phyloP scores from a whole-genome alignment of 2,329 filamentous ascomycete genomes.

The Beauveria bassiana region DNA sequence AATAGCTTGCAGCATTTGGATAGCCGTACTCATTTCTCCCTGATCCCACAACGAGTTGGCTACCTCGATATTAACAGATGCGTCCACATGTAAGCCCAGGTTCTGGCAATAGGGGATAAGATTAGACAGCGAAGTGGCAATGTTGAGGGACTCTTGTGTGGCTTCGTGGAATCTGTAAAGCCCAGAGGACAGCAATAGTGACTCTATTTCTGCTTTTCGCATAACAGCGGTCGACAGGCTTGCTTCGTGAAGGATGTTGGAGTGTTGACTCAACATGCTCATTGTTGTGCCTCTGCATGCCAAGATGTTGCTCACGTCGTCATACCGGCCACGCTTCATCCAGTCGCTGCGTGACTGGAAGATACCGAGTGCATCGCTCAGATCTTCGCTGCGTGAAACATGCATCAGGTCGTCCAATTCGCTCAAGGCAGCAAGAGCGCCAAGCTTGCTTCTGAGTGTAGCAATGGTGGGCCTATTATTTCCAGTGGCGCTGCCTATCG shows the following conservation, averaged over 20 bases:
- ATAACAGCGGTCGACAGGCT: constrained; percentile 56
- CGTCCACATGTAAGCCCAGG: constrained; percentile 69
- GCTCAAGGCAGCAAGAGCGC: constrained; percentile 62
- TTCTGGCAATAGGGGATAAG: constrained; percentile 62
- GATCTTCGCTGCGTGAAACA: constrained; percentile 48
- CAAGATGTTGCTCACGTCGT: constrained; percentile 71
- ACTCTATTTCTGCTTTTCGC: constrained; percentile 65
- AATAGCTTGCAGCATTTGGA: constrained; percentile 76
- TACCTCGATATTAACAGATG: constrained; percentile 69
- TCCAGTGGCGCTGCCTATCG: constrained; percentile 49
- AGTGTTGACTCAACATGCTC: constrained; percentile 66
- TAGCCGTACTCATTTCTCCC: constrained; percentile 81
- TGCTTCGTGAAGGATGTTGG: constrained; percentile 52
- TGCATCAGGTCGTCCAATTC: constrained; percentile 75
- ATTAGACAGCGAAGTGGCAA: constrained; percentile 74
- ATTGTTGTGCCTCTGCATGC: constrained; percentile 78
- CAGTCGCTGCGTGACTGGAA: constrained; percentile 63
- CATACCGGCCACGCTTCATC: constrained; percentile 76
- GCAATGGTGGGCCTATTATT: constrained; percentile 39
- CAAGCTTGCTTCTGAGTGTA: constrained; percentile 46
- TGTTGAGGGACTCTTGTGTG: constrained; percentile 78
- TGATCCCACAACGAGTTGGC: constrained; percentile 92
- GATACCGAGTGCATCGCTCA: constrained; percentile 52
- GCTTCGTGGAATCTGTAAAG: constrained; percentile 74
- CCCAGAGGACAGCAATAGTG: constrained; percentile 66